These are phyloP conservation scores for Xylaria sp. DNA, from an alignment of 495 filamentous ascomycete species.

Conservation along the genomic window DNA sequence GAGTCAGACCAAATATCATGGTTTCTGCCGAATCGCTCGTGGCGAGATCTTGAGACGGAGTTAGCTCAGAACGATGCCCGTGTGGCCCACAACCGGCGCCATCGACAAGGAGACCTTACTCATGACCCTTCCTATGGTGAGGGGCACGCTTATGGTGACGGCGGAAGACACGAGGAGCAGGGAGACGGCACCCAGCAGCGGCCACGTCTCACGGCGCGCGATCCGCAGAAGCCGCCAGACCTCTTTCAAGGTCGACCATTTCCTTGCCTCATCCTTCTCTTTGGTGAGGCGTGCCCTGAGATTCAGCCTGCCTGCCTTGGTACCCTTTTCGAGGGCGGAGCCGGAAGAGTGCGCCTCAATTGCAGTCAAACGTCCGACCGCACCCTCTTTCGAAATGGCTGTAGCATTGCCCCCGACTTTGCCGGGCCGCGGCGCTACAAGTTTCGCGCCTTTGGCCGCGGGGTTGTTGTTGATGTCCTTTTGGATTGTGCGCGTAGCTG, in stretches of 20 bases:
- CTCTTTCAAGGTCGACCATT: slow-evolving; percentile 70
- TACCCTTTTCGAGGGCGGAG: slow-evolving; percentile 68
- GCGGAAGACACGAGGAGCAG: slow-evolving; percentile 85
- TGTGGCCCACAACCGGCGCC: background rate
- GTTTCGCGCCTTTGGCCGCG: background rate
- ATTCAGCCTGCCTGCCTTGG: slow-evolving; percentile 88
- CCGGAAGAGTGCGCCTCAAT: background rate
- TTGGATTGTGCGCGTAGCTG: background rate
- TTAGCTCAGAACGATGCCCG: slow-evolving; percentile 13
- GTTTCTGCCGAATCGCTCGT: slow-evolving; percentile 60
- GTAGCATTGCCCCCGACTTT: background rate
- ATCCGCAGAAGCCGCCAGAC: slow-evolving; percentile 89
- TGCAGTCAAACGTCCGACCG: background rate
- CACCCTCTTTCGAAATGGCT: background rate
- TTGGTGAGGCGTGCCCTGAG: slow-evolving; percentile 85
- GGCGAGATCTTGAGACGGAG: slow-evolving; percentile 61
- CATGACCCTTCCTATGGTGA: slow-evolving; percentile 94
- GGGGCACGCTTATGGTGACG: slow-evolving; percentile 93
- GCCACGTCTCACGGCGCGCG: slow-evolving; percentile 80
- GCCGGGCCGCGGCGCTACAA: background rate
- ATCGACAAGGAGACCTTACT: slow-evolving; percentile 42
- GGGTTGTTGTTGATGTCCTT: slow-evolving; percentile 39
- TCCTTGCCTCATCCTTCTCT: slow-evolving; percentile 69
- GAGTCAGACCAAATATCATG: slow-evolving; percentile 73
- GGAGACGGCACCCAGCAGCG: slow-evolving; percentile 79